Evolutionary conservation across 352 stramenopile genomes (phyloP).

Genomic region (Pythium phragmitis): DNA sequence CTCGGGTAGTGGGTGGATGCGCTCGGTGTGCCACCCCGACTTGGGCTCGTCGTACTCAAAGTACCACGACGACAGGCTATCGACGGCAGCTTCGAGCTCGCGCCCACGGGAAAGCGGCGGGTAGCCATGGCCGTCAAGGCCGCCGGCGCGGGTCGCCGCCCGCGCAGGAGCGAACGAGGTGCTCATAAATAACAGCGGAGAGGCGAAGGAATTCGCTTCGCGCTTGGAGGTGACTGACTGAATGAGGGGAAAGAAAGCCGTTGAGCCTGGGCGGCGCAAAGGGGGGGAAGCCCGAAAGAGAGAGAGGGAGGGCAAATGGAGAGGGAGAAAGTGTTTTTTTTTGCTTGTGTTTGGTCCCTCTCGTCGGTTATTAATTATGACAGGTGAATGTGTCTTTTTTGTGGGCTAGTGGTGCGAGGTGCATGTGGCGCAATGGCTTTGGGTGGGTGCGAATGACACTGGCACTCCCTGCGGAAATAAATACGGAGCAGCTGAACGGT

Average conservation of each 20-base stretch:
- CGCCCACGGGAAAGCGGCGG: conserved; percentile 41
- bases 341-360: conserved; percentile 2
- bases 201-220: conserved; percentile 4
- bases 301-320: not conserved
- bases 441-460: conserved; percentile 18
- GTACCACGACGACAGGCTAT: conserved; percentile 66
- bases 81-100: conserved; percentile 67
- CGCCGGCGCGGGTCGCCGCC: not conserved
- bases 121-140: not conserved
- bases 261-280: not conserved
- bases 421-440: too few relatives aligned
- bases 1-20: conserved; percentile 22
- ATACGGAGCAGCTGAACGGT: conserved; percentile 18
- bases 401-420: not conserved
- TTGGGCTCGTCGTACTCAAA: conserved; percentile 42
- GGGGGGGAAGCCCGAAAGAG: not conserved
- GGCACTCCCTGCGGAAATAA: conserved; percentile 15
- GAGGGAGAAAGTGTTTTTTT: conserved; percentile 7
- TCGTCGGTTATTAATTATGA: conserved; percentile 9
- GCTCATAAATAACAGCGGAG: conserved; percentile 15
- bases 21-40: conserved; percentile 27
- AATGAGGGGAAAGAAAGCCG: conserved; percentile 9
- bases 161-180: conserved; percentile 14
- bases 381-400: conserved; percentile 4
- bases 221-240: conserved; percentile 23